Conservation (phyloP, 768 basidiomycete genomes). For the Hebeloma cylindrosporum region DNA sequence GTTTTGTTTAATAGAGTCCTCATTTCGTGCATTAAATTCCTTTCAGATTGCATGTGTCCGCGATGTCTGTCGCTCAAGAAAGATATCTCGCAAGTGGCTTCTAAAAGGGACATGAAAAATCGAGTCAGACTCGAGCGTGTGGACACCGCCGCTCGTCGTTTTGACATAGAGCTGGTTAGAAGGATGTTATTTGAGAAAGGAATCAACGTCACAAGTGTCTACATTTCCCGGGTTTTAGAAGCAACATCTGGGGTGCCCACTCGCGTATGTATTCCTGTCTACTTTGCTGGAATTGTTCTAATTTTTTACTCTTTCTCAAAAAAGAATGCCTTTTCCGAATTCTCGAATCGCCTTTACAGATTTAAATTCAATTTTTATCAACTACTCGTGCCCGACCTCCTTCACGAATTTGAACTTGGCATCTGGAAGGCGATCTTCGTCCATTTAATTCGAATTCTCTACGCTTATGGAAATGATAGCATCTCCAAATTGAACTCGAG, state of each 20-base stretch:
- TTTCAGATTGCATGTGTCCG: slow-evolving; percentile 38
- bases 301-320: too few relatives aligned
- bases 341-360: slow-evolving; percentile 8
- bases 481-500: slow-evolving; percentile 18
- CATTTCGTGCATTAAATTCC: slow-evolving; percentile 32
- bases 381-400: slow-evolving; percentile 34
- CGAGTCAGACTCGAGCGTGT: slow-evolving; percentile 1
- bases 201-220: neutral
- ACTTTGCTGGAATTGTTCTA: too few relatives aligned
- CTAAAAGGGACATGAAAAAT: slow-evolving; percentile 17
- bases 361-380: slow-evolving; percentile 27
- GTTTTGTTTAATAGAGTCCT: slow-evolving; percentile 24
- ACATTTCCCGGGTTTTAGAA: slow-evolving; percentile 6
- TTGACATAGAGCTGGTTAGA: slow-evolving; percentile 7
- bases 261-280: slow-evolving; percentile 13
- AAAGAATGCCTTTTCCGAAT: slow-evolving; percentile 37
- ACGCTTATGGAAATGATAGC: slow-evolving; percentile 16
- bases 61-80: slow-evolving; percentile 32
- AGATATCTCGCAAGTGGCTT: slow-evolving; percentile 27
- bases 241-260: slow-evolving; percentile 11
- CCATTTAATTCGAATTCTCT: slow-evolving; percentile 35
- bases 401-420: slow-evolving; percentile 43
- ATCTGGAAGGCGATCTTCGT: slow-evolving; percentile 37
- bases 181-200: slow-evolving; percentile 12
- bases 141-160: slow-evolving; percentile 5